Evolutionary conservation across 352 stramenopile species (phyloP), one percentile per base, ranked within the genome.

Genomic region (Globisporangium acanthophoron): DNA sequence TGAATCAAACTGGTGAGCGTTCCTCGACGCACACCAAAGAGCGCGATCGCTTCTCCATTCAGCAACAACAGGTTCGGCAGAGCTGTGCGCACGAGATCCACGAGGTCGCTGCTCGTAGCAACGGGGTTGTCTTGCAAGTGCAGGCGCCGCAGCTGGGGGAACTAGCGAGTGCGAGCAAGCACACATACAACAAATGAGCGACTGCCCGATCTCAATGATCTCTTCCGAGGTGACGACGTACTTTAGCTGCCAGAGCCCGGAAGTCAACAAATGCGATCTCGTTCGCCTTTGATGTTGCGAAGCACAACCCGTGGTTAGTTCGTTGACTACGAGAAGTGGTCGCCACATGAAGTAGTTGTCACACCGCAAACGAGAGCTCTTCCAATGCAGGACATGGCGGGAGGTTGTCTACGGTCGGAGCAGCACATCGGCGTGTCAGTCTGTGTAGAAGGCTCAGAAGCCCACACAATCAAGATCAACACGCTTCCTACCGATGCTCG

Each of bases 31-130:
- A 72, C 61, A 45, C 64, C 54, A 2, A 58, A 68, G 18, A 91
- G 67, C 0, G 67, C 80, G 24, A 88, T 47, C 1, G 77, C 67
- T 56, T 91, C 69, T 0, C 75, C 75, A 37, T 89, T 85, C 49
- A 91, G 46, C 24, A 69, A 69, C 12, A 87, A 59, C 7, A 91
- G 58, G 13, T 68, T 54, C 0, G 78, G 71, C 21, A 88, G 76
- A 2, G 69, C 66, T 3, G 59, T 56, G 6, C 58, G 57, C 8
- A 79, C 35, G 1, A 59, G 58, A 8, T 39, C 50, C 11, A 74
- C 61, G 16, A 72, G 49, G 1, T 24, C 18, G 1, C 51, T 43
- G 15, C 29, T 74, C 13, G 37, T 41, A 1, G 74, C 61, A 0
- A 84, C 44, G 5, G 67, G 63, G 33, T 87, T 85, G 5, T 54